Evolutionary conservation across 2,329 filamentous ascomycete species (phyloP), one percentile per base, ranked within the genome.

Genomic region (Pseudocercospora eumusae): DNA sequence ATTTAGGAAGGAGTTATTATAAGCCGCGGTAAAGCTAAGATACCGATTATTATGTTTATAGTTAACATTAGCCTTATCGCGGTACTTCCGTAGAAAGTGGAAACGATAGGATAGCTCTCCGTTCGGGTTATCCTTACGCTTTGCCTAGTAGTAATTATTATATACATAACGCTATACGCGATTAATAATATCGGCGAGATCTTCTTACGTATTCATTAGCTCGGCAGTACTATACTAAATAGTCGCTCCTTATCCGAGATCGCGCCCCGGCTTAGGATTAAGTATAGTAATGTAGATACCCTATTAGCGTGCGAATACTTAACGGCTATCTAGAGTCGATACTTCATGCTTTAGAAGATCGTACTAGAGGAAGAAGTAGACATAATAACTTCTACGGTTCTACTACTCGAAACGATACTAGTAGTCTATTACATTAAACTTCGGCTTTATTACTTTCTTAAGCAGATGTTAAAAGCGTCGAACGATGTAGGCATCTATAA

Each of bases 361-460:
- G 25, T 27, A 54, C 25, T 54, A 54, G 4, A 54, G 9, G 13
- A 54, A 54, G 20, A 27, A 27, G 25, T 54, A 54, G 8, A 54
- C 10, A 20, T 54, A 54, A 25, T 10, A 15, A 18, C 50, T 54
- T 7, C 25, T 18, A 11, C 25, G 11, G 18, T 9, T 18, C 18
- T 54, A 31, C 21, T 54, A 54, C n/a, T 25, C 13, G 18, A 33
- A 54, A 1, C 25, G 25, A 18, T 54, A 54, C 50, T 54, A 54
- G 25, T 54, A 54, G 15, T 54, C 25, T 7, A 54, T 18, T 8
- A 54, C 33, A 54, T 54, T 54, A 33, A 54, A 54, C 50, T 54
- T 54, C 6, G 50, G 50, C 25, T 54, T 54, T 8, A 54, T 7
- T 15, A 54, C 11, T 4, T 21, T 54, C 9, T 54, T 25, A 10